Evolutionary conservation across 257 asterid genomes (phyloP), one percentile per base, ranked within the genome.

Genomic region (Fraxinus americana): DNA sequence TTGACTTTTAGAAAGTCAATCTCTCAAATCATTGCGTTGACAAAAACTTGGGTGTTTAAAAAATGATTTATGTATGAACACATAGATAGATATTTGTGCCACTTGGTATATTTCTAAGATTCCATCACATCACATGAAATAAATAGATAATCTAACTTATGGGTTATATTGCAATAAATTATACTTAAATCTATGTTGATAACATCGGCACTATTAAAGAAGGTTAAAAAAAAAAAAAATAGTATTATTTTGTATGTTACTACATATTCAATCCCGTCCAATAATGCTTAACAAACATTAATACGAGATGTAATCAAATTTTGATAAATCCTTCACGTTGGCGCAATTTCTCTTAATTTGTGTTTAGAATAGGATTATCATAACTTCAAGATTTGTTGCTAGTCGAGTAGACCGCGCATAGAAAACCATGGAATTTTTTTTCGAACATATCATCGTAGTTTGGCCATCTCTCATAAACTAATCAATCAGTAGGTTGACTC

Each of bases 11-110:
- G 16, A 39, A 6, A 69, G 88, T 83, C 89, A 85, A 83, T 19
- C 71, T 54, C 23, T 1, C 66, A 78, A 78, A 87, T 89, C 82
- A 85, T 85, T 77, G 10, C 71, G 73, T 52, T 76, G 88, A 89
- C 84, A 78, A 67, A 67, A 30, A 67, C 19, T 68, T 5, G 54
- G 8, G 67, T 68, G 82, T 85, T 81, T 76, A 80, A 73, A 73
- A 77, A 82, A 67, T 77, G 69, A 66, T 80, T 81, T 81, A 79
- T 83, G 32, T 68, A 67, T 73, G 83, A 77, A 81, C 83, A n/a
- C 65, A 45, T 75, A 65, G 63, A 52, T 25, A 30, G 72, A 16
- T 65, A 35, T 73, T 68, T 27, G 34, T 57, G 50, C 65, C 34
- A 73, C 21, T 34, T 11, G 35, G 39, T 70, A 48, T 48, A 48